Evolutionary conservation across 179 eudicot species (phyloP), one percentile per base, ranked within the genome.

Genomic region (Kewa caespitosa): DNA sequence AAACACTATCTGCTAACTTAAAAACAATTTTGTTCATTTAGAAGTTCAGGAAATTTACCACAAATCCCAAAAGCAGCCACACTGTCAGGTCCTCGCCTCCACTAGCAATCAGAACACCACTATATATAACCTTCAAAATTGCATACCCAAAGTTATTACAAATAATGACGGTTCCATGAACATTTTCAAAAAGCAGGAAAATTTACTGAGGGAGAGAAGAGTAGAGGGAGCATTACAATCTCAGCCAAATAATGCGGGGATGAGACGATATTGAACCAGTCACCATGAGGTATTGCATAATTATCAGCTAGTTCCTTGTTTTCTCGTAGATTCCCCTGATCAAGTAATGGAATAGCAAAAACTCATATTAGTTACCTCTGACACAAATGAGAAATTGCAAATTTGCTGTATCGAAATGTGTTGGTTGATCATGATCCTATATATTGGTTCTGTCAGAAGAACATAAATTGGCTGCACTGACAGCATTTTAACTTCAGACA

Each of bases 221-320:
- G 61, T 46, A 37, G 52, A 63, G 28, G 37, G 73, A 59, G 69
- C 67, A 59, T 88, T 85, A 93, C 99, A 63, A 93, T 91, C 83
- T 91, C 99, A 57, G 99, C 93, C 76, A 93, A 76, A 75, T 93
- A 95, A 85, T 95, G 98, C 28, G 99, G 89, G 66, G 91, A 91
- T 8, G 99, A 95, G 68, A 89, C 98, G 65, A 86, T 76, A 55
- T 89, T 81, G 52, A 95, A 95, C 99, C 99, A 95, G 78, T 93
- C 99, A 41, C 99, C 99, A 79, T 78, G 76, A 67, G 99, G 99
- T 70, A 91, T 87, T 61, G 71, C 84, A 75, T 93, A 95, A 28
- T 81, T 89, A 66, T 82, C 79, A 34, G 75, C 86, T 73, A 84
- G 83, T 72, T 81, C 85, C 48, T 76, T 74, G 42, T 54, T 81